Conservation (phyloP, 768 basidiomycete species). For the Auriscalpium microsporum region DNA sequence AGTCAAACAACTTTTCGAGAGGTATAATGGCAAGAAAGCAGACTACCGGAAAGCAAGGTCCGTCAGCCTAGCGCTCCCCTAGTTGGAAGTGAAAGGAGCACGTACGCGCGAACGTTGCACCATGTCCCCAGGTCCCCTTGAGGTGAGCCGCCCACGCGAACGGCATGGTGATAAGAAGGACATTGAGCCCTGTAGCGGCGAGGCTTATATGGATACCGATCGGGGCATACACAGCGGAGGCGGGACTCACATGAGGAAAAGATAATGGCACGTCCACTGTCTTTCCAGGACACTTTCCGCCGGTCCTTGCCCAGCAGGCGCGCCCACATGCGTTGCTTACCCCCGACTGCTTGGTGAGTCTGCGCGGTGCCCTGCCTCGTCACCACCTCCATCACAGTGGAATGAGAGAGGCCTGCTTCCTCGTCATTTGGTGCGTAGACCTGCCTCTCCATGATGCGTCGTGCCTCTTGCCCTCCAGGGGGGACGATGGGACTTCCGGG, state of each 20-base stretch:
- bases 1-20: conserved; percentile 59
- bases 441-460: too few species aligned
- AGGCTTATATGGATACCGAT: neutral
- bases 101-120: conserved; percentile 17
- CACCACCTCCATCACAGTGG: too few species aligned
- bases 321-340: conserved; percentile 3
- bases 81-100: neutral
- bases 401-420: too few species aligned
- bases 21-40: conserved; percentile 61
- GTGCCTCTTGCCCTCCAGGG: too few species aligned
- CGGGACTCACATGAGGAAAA: conserved; percentile 9
- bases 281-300: conserved; percentile 1
- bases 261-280: conserved; percentile 4
- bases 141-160: conserved; percentile 24
- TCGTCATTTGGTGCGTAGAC: too few species aligned
- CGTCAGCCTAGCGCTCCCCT: neutral
- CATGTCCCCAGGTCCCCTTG: conserved; percentile 6
- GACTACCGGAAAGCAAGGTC: conserved; percentile 28
- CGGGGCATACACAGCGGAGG: too few species aligned
- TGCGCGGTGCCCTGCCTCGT: too few species aligned
- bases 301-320: conserved; percentile 10
- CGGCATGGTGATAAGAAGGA: conserved; percentile 18
- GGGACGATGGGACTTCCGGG: too few species aligned
- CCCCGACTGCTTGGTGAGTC: neutral
- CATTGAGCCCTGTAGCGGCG: conserved; percentile 15